Evolutionary conservation across 805 yeast species (phyloP), one percentile per base, ranked within the genome.

Genomic region (Pichia kluyveri): DNA sequence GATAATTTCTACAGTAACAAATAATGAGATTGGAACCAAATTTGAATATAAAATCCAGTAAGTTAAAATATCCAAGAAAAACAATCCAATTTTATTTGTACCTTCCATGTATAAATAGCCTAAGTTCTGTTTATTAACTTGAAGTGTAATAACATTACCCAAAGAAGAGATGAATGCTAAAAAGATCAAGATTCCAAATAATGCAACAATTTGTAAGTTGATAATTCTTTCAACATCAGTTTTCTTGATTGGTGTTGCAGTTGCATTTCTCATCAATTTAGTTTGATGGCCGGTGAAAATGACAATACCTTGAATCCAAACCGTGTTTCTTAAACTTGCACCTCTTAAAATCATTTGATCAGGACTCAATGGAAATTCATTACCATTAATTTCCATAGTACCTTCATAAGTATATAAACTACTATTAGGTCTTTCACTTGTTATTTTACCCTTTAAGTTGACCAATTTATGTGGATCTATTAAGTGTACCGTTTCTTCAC

Each of bases 281-380:
- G 99, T 93, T 68, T 93, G 99, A 63, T 95, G 99, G 19, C 99
- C 99, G 0, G 99, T 93, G 63, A 91, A 93, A 1, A 93, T 79
- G 2, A 87, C 97, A 45, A 88, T 73, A 23, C 99, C 99, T 57
- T 86, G 86, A 40, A 93, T 80, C 97, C 96, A 93, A 40, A 82
- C 86, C 0, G 99, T 95, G 61, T 93, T 93, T 66, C 97, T 76
- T 53, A 93, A 71, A 4, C 93, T 88, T 6, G 99, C 99, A 52
- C 99, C 99, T 69, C 99, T 79, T 49, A 93, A 72, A 39, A 95
- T 71, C 70, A 95, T 68, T 62, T 91, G 99, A 41, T 91, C 97
- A 0, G 99, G 98, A 8, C 83, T 70, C 46, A 93, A 69, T 1
- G 99, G 83, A 42, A 87, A 72, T 30, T 73, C 76, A 28, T 71